phyloP scores from a whole-genome alignment of 2,329 filamentous ascomycete genomes.

The Trichophyton rubrum region DNA sequence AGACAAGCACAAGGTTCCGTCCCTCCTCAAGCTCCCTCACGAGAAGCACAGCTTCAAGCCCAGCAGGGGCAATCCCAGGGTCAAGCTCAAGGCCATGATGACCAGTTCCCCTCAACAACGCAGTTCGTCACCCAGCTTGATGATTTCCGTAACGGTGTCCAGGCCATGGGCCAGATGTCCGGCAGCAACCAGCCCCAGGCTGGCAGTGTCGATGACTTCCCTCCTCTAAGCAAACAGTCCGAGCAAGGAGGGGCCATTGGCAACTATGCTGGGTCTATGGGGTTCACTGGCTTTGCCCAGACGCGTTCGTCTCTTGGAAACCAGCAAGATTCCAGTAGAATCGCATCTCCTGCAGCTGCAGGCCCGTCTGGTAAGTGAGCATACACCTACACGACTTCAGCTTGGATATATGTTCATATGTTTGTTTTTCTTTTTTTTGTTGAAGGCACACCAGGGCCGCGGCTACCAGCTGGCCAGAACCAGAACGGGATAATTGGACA shows the following conservation, averaged over 20 bases:
- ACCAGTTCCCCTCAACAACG: constrained; percentile 34
- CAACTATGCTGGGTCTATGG: constrained; percentile 28
- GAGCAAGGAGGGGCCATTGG: constrained; percentile 36
- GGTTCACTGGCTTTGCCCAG: constrained; percentile 30
- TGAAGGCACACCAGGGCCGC: constrained; percentile 26
- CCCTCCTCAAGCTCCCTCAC: constrained; percentile 30
- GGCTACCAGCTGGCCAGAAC: constrained; percentile 33
- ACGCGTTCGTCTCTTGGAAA: constrained; percentile 21
- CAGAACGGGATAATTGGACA: constrained; percentile 32
- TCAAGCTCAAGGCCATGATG: constrained; percentile 37
- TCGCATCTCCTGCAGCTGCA: constrained; percentile 24
- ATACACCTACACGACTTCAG: background rate
- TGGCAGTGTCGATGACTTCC: constrained; percentile 48
- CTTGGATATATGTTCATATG: background rate
- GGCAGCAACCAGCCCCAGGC: constrained; percentile 41
- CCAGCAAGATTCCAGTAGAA: constrained; percentile 23
- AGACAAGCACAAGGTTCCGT: constrained; percentile 34
- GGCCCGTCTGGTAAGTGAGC: constrained; percentile 19
- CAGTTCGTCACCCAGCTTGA: constrained; percentile 42
- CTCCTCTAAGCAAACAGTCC: constrained; percentile 42
- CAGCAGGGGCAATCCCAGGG: constrained; percentile 32
- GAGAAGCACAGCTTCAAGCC: constrained; percentile 30
- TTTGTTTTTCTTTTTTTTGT: background rate
- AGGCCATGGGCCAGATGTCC: constrained; percentile 41
- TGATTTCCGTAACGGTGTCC: constrained; percentile 46